Evolutionary conservation across 306 rosid species (phyloP), one percentile per base, ranked within the genome.

Genomic region (Arachis hypogaea): DNA sequence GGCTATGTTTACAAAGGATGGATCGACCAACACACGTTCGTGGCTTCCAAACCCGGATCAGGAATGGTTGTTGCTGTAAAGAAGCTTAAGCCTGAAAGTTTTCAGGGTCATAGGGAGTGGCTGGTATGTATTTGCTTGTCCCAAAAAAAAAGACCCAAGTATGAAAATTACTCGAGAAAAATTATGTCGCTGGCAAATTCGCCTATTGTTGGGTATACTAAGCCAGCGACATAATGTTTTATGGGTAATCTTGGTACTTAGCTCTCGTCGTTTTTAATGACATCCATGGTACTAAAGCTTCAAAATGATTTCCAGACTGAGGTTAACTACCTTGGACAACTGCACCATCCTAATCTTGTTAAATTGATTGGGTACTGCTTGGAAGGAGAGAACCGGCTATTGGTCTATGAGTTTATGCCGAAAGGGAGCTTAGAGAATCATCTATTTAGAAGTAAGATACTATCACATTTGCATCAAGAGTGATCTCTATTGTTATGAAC

Each of bases 61-160:
- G 97, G 96, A 66, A 84, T 88, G 83, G 97, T 92, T 59, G 96
- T 92, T 76, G 99, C 97, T 47, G 93, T 92, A 9, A 94, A 94
- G 85, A 92, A 79, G 88, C 99, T 94, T 54, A 94, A 94, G 75
- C 93, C 91, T 41, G 93, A 92, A 82, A 94, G 94, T 57, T 85
- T 87, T 76, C 99, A 87, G 81, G 97, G 97, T 70, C 99, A 94
- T 78, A 94, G 89, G 78, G 96, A 92, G 85, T 94, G 99, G 99
- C 65, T 94, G 89, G 99, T 94, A 80, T 16, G 96, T 82, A n/a
- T 73, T 43, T 68, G 1, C 58, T 72, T 36, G 68, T 11, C 11
- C 38, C 38, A 33, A 33, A 33, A 33, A 3, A 16, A 33, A 33
- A 33, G 38, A 33, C 38, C 38, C 4, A 33, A 4, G 38, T 33